Percentiles rank a stretch among this genome's conserved stretches.
These are phyloP conservation scores for Exophiala spinifera DNA, from an alignment of 2,329 filamentous ascomycete genomes.

Conservation along the genomic window DNA sequence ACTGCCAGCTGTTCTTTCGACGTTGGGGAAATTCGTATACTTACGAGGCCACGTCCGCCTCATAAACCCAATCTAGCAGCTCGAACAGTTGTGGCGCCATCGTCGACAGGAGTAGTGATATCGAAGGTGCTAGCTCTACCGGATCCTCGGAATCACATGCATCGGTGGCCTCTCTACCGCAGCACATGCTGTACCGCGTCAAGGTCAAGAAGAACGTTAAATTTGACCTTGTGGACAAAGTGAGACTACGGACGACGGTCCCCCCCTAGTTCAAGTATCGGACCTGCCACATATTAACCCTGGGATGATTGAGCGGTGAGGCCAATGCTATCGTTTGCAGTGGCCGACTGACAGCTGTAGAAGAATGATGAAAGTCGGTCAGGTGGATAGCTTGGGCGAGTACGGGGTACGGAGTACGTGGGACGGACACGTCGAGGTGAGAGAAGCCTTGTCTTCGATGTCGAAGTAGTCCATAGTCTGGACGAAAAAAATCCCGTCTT, in stretches of 20 bases:
- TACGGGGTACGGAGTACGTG: no score
- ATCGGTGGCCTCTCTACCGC: constrained; percentile 1
- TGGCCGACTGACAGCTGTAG: no score
- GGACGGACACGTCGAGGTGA: no score
- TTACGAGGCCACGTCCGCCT: constrained; percentile 1
- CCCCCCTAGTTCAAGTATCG: background rate
- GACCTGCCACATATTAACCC: no score
- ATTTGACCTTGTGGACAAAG: constrained; percentile 10
- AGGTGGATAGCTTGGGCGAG: no score
- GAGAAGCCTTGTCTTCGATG: no score
- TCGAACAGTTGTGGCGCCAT: background rate
- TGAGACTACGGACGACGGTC: constrained; percentile 12
- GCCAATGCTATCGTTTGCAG: no score
- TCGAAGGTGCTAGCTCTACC: background rate
- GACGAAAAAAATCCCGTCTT: no score
- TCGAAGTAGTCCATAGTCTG: no score
- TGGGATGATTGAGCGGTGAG: no score
- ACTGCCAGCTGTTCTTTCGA: background rate
- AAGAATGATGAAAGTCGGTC: no score
- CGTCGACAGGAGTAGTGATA: background rate
- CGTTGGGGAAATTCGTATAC: constrained; percentile 1
- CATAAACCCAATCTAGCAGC: background rate
- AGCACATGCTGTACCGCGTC: constrained; percentile 4
- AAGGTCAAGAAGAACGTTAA: constrained; percentile 13
- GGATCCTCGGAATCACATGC: background rate